These are phyloP conservation scores for Carex kokanica DNA, from an alignment of 176 grass and related monocot species.

Conservation along the genomic window DNA sequence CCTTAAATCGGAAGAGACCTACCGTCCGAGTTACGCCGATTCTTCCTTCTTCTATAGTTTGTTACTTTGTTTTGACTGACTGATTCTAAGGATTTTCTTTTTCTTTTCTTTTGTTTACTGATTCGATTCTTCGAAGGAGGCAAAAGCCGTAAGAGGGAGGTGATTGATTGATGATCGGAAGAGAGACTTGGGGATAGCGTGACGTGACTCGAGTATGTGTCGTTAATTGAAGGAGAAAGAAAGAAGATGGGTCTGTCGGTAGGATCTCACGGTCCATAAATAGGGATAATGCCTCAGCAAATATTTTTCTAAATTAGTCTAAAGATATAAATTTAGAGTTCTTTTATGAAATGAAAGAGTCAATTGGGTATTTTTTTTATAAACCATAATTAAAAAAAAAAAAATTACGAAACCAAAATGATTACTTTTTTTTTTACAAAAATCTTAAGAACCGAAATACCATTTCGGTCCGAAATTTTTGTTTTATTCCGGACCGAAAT, in stretches of 20 bases:
- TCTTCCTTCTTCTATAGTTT: background rate
- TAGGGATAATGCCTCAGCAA: background rate
- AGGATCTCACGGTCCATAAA: background rate
- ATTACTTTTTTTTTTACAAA: too few species aligned
- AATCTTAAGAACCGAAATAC: too few species aligned
- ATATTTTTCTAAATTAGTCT: background rate
- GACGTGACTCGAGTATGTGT: background rate
- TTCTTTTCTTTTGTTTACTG: background rate
- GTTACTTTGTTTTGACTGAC: background rate
- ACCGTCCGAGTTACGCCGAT: background rate
- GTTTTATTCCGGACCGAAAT: too few species aligned
- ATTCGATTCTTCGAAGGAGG: background rate
- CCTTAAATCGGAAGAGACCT: background rate
- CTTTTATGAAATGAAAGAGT: background rate
- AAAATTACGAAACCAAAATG: too few species aligned
- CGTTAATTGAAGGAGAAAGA: background rate
- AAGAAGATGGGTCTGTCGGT: background rate
- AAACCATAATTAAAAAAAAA: too few species aligned
- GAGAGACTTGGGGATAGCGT: background rate
- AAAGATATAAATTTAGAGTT: too few species aligned
- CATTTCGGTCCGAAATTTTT: too few species aligned
- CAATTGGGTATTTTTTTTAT: too few species aligned
- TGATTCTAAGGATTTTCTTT: background rate
- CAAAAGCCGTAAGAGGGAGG: background rate
- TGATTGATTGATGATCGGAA: background rate